These are phyloP conservation scores for Torulaspora globosa DNA, from an alignment of 1,139 yeast genomes.

Conservation along the genomic window DNA sequence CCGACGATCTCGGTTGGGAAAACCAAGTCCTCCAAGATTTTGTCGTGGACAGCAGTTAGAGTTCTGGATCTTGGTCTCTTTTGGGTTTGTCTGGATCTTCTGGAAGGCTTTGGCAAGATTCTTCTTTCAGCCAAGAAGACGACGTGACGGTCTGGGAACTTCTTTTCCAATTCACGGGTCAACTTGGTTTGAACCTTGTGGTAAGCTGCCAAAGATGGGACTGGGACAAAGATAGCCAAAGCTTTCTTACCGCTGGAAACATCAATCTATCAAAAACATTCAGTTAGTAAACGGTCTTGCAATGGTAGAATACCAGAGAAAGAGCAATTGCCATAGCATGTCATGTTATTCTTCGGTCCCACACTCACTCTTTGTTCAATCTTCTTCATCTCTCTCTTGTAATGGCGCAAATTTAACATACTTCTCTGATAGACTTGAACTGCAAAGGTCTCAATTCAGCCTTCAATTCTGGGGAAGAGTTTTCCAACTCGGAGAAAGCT, in stretches of 20 bases:
- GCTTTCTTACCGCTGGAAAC: slow-evolving; percentile 99
- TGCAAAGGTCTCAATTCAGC: slow-evolving; percentile 98
- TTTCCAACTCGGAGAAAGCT: slow-evolving; percentile 96
- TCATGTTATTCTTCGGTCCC: background rate
- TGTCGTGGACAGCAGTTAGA: slow-evolving; percentile 97
- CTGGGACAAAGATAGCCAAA: slow-evolving; percentile 96
- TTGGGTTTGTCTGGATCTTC: slow-evolving; percentile 87
- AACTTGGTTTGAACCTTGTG: slow-evolving; percentile 97
- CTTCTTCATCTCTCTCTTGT: background rate
- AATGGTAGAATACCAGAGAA: background rate
- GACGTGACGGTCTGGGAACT: slow-evolving; percentile 99
- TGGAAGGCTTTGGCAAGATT: slow-evolving; percentile 94
- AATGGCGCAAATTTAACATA: slow-evolving; percentile 33
- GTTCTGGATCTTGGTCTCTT: slow-evolving; percentile 99
- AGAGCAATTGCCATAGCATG: background rate
- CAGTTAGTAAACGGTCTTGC: slow-evolving; percentile 21
- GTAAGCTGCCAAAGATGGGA: slow-evolving; percentile 87
- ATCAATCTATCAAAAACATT: slow-evolving; percentile 52
- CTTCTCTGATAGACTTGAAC: slow-evolving; percentile 96
- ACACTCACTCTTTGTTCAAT: too few species aligned
- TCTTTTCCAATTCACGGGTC: slow-evolving; percentile 99
- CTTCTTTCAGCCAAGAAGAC: slow-evolving; percentile 99
- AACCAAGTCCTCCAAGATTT: slow-evolving; percentile 96
- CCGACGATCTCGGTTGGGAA: slow-evolving; percentile 99
- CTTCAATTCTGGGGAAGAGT: slow-evolving; percentile 89